Base-by-base conservation (phyloP, 345 rosid species). In the Combretum micranthum region DNA sequence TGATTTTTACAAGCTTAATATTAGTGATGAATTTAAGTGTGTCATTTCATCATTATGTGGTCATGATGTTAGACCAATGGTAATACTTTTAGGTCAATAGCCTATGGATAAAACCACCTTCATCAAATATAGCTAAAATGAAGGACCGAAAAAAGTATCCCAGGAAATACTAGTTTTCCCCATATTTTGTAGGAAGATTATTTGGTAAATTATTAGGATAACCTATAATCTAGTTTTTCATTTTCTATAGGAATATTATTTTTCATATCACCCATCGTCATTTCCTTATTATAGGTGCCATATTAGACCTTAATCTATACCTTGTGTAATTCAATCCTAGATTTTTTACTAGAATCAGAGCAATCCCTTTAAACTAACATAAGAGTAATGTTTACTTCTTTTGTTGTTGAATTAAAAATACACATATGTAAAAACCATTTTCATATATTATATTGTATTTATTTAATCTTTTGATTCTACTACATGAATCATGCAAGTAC, bases 91-190 rank as follows among this genome's bases (percentile, higher is more conserved):
- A 80, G 99, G 97, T 65, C 99, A 93, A 57, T 85, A 93, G 71
- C 89, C 99, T 58, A 93, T 97, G 45, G 99, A 97, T 21, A 93
- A 93, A 75, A 89, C 99, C 53, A 89, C 99, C 49, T 93, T 89
- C 74, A 89, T 93, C 67, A n/a, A n/a, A n/a, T n/a, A n/a, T n/a
- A n/a, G n/a, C n/a, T n/a, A n/a, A n/a, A n/a, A n/a, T n/a, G n/a
- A n/a, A n/a, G n/a, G n/a, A n/a, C n/a, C n/a, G n/a, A n/a, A n/a
- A n/a, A n/a, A n/a, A n/a, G n/a, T n/a, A n/a, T n/a, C n/a, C n/a
- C n/a, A n/a, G n/a, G n/a, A n/a, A n/a, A n/a, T n/a, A n/a, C n/a
- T n/a, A n/a, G n/a, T n/a, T n/a, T n/a, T n/a, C n/a, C n/a, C n/a
- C n/a, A n/a, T n/a, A n/a, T n/a, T n/a, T n/a, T n/a, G n/a, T n/a